phyloP scores from a whole-genome alignment of 768 basidiomycete genomes.

The Xerocomus spinulosus region DNA sequence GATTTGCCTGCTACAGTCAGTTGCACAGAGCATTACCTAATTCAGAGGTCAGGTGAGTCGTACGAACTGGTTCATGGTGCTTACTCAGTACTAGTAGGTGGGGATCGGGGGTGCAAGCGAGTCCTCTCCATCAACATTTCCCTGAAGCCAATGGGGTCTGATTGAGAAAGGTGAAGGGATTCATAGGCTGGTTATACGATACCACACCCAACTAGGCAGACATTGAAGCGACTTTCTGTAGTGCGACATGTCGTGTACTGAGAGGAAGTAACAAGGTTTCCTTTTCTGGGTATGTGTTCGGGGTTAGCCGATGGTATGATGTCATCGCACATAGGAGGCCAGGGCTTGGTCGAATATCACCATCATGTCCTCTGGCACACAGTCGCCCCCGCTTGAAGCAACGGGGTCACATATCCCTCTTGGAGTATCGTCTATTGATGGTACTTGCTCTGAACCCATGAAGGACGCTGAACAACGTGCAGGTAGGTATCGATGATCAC shows the following conservation, averaged over 20 bases:
- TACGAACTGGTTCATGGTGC: background rate
- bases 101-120: too few species aligned
- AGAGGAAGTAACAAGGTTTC: too few species aligned
- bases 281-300: conserved; percentile 16
- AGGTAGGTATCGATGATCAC: conserved; percentile 33
- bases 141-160: too few species aligned
- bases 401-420: conserved; percentile 44
- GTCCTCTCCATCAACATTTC: too few species aligned
- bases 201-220: too few species aligned
- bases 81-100: too few species aligned
- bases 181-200: too few species aligned
- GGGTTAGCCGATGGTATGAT: conserved; percentile 22
- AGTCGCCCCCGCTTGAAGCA: conserved; percentile 53
- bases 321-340: conserved; percentile 15
- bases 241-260: too few species aligned
- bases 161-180: too few species aligned
- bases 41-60: conserved; percentile 51
- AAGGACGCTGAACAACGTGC: conserved; percentile 43
- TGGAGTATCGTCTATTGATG: conserved; percentile 44
- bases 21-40: conserved; percentile 63
- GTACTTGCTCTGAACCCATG: conserved; percentile 32
- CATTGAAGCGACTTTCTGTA: too few species aligned
- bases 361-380: conserved; percentile 37
- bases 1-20: conserved; percentile 34
- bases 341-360: background rate